Percentiles rank a stretch among this genome's conserved stretches.
These are phyloP conservation scores for Polyrhizophydium stewartii DNA, from an alignment of 371 early-diverging fungal species.

Conservation along the genomic window DNA sequence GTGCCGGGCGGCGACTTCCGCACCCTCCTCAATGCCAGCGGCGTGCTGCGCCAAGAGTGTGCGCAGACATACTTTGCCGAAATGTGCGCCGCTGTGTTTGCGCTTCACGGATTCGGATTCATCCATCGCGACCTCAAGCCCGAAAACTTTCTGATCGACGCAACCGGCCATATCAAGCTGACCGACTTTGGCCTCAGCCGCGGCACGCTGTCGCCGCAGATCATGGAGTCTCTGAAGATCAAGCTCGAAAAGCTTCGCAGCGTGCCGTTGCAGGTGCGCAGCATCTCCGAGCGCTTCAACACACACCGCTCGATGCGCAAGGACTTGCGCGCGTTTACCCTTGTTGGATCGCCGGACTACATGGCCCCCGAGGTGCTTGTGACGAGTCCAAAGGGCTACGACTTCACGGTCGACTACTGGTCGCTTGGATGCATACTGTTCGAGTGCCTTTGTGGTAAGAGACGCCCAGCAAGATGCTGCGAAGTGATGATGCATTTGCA, in stretches of 20 bases:
- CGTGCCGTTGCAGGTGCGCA: slow-evolving; percentile 37
- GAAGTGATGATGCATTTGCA: too few relatives aligned
- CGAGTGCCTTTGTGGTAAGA: slow-evolving; percentile 65
- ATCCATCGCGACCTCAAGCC: slow-evolving; percentile 82
- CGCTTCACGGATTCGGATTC: slow-evolving; percentile 65
- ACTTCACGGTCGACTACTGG: slow-evolving; percentile 82
- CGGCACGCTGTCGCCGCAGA: slow-evolving; percentile 57
- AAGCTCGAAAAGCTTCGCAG: slow-evolving; percentile 54
- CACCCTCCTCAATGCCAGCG: slow-evolving; percentile 64
- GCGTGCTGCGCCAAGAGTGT: slow-evolving; percentile 55
- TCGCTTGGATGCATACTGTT: slow-evolving; percentile 86
- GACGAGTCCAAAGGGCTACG: slow-evolving; percentile 58
- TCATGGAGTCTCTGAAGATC: slow-evolving; percentile 52
- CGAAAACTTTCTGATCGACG: slow-evolving; percentile 82
- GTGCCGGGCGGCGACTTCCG: slow-evolving; percentile 88
- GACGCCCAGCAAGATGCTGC: too few relatives aligned
- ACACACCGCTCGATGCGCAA: slow-evolving; percentile 35
- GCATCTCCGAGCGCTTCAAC: slow-evolving; percentile 47
- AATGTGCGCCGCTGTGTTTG: slow-evolving; percentile 58
- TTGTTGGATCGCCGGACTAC: slow-evolving; percentile 81
- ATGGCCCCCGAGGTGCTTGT: slow-evolving; percentile 72
- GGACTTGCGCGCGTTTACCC: slow-evolving; percentile 53
- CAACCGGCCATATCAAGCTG: slow-evolving; percentile 67
- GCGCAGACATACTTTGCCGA: slow-evolving; percentile 68
- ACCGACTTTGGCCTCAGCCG: slow-evolving; percentile 93